Evolutionary conservation across 768 basidiomycete species (phyloP), one percentile per base, ranked within the genome.

Genomic region (Russula griseocarnosa): DNA sequence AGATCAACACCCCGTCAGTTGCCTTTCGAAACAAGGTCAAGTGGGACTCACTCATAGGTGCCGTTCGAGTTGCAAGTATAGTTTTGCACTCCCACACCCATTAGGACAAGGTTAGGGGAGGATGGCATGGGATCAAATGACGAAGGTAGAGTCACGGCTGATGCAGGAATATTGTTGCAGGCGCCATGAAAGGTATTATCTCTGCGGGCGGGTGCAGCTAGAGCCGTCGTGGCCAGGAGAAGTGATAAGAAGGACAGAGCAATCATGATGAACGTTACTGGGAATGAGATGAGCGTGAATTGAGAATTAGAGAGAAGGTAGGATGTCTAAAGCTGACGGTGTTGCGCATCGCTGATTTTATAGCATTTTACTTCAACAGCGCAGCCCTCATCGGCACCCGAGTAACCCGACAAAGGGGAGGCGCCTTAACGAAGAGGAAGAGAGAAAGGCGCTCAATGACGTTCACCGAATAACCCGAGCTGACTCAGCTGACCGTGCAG

Each of bases 81-180:
- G 40, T 65, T 65, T 8, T 65, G 60, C 7, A 44, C 38, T 3
- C 63, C 60, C 9, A 56, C 30, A 3, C 54, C 63, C 32, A 65
- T 3, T 9, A 40, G 13, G 20, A 65, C 54, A 28, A n/a, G 26
- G 30, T 2, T 13, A 22, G 54, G 60, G 1, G 60, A 0, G 5
- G 30, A 16, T 14, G 16, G 16, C 13, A 54, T 40, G 1, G n/a
- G 0, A 22, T 34, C 10, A 20, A 65, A 49, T 47, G 50, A 24
- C 30, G 30, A 0, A 5, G 46, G 54, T 11, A 56, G 24, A 2
- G 16, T 3, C 18, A 61, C 9, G 20, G 30, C 54, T 1, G 34
- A 32, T 3, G 49, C 30, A 26, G 60, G 49, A 20, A 61, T 18
- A 9, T 3, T 28, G 16, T 3, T 2, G 59, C 36, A 50, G 26